phyloP scores from a whole-genome alignment of 345 rosid genomes.

The Populus deltoides region DNA sequence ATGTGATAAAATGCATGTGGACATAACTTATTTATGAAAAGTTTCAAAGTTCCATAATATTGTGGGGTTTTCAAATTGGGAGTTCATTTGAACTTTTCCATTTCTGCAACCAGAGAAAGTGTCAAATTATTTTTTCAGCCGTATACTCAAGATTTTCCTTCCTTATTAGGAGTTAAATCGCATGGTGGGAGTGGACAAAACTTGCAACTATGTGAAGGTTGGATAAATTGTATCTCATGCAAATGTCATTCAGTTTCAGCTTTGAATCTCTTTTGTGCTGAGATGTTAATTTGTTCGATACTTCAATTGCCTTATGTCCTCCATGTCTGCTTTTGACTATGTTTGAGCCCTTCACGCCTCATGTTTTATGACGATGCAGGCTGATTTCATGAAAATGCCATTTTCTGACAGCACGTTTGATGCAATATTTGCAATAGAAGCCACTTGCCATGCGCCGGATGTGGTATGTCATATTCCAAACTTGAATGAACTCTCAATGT shows the following conservation, averaged over 20 bases:
- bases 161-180: slow-evolving; percentile 62
- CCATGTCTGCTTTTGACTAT: too few species aligned
- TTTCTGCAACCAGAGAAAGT: too few species aligned
- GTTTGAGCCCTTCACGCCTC: background rate
- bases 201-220: slow-evolving; percentile 85
- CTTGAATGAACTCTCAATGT: too few species aligned
- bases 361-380: slow-evolving; percentile 41
- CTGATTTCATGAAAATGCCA: slow-evolving; percentile 97
- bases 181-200: slow-evolving; percentile 66
- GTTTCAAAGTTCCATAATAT: background rate
- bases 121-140: too few species aligned
- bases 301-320: too few species aligned
- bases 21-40: background rate
- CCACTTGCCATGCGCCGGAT: slow-evolving; percentile 95
- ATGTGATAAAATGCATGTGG: background rate
- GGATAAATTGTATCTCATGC: background rate
- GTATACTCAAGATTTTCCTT: background rate
- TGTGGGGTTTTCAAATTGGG: too few species aligned
- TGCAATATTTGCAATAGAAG: slow-evolving; percentile 93
- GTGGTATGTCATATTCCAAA: slow-evolving; percentile 44
- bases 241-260: background rate
- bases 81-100: too few species aligned
- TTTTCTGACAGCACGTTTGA: slow-evolving; percentile 77
- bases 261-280: background rate
- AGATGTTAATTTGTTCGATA: background rate